A percentile compares a stretch with the other conserved stretches of the same genome.
Conservation (phyloP, 768 basidiomycete genomes). For the Termitomyces sp. region DNA sequence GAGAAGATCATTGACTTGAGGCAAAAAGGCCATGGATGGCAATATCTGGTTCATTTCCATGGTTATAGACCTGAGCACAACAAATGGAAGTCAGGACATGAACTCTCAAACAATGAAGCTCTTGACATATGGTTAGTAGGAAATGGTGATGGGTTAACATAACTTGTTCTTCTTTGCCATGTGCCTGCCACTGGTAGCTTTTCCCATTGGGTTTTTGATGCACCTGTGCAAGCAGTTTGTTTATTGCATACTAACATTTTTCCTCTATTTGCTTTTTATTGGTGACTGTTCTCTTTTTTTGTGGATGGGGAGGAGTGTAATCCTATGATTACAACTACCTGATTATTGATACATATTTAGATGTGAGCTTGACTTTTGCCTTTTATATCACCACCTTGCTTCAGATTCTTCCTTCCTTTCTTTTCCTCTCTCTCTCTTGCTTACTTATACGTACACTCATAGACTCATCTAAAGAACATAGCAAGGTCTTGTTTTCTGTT, state of each 20-base stretch:
- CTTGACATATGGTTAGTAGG: neutral
- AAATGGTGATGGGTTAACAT: neutral
- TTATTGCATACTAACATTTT: neutral
- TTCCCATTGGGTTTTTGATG: neutral
- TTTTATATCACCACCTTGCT: too few relatives aligned
- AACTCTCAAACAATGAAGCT: slow-evolving; percentile 18
- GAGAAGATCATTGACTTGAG: slow-evolving; percentile 24
- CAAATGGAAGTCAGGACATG: slow-evolving; percentile 19
- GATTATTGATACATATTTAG: too few relatives aligned
- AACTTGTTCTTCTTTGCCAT: neutral
- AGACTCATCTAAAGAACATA: too few relatives aligned
- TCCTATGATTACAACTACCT: too few relatives aligned
- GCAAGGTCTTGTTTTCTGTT: too few relatives aligned
- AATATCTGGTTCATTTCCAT: slow-evolving; percentile 27
- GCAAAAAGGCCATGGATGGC: slow-evolving; percentile 14
- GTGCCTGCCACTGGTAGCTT: slow-evolving; percentile 3
- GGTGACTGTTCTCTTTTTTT: too few relatives aligned
- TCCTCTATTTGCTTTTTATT: neutral
- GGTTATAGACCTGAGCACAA: slow-evolving; percentile 23
- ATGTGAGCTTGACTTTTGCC: too few relatives aligned
- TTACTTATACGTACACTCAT: too few relatives aligned
- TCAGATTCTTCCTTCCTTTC: too few relatives aligned
- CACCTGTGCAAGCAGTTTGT: neutral
- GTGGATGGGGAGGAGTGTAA: too few relatives aligned
- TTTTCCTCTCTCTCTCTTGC: too few relatives aligned